A percentile compares a stretch with the other conserved stretches of the same genome.
These are phyloP conservation scores for Neostapfia colusana DNA, from an alignment of 176 grass and related monocot genomes.

Conservation along the genomic window DNA sequence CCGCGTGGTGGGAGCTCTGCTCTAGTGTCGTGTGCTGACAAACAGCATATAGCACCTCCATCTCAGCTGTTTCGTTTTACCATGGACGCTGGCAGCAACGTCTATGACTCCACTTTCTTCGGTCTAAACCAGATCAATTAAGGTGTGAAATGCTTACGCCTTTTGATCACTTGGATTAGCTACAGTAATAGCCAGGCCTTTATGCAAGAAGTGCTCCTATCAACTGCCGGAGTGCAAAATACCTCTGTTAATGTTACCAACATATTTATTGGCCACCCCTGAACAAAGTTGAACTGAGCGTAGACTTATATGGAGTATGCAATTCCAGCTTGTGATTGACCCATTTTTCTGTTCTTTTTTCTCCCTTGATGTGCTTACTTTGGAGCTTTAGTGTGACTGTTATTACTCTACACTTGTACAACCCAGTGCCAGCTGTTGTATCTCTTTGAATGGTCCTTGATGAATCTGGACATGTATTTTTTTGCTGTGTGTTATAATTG, in stretches of 20 bases:
- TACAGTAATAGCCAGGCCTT: constrained; percentile 6
- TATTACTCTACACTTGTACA: constrained; percentile 20
- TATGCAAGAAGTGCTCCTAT: constrained; percentile 25
- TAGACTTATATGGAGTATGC: constrained; percentile 40
- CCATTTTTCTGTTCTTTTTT: constrained; percentile 20
- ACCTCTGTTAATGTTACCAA: constrained; percentile 25
- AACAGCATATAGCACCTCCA: constrained; percentile 30
- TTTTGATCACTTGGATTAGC: constrained; percentile 20
- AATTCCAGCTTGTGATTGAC: constrained; percentile 25
- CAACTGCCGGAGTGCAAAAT: constrained; percentile 28
- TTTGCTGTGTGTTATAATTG: neutral
- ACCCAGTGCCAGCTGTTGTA: neutral
- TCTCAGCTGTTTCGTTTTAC: constrained; percentile 45
- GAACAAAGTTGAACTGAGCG: constrained; percentile 21
- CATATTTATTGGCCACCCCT: constrained; percentile 18
- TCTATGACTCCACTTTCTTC: constrained; percentile 45
- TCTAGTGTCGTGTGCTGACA: constrained; percentile 31
- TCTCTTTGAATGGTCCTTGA: neutral
- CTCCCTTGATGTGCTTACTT: constrained; percentile 8
- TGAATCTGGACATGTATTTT: constrained; percentile 21
- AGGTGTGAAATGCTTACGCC: neutral
- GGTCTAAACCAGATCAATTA: constrained; percentile 50
- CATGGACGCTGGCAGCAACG: constrained; percentile 37
- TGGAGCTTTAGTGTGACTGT: neutral
- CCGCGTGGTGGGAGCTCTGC: constrained; percentile 40